Evolutionary conservation across 805 yeast genomes (phyloP), one percentile per base, ranked within the genome.

Genomic region (Limtongia smithiae): DNA sequence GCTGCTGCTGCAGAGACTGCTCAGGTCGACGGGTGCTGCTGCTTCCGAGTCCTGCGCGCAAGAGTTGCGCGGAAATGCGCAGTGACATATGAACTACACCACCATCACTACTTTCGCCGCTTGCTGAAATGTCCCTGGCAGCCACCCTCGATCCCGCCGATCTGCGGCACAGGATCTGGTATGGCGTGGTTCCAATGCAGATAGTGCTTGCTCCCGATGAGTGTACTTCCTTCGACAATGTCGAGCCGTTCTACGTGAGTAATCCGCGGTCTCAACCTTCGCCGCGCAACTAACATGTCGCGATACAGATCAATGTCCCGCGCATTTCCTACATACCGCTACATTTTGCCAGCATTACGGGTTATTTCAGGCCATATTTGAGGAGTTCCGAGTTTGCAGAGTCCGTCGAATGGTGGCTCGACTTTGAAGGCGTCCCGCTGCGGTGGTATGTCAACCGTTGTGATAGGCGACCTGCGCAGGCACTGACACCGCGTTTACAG

Each of bases 371-470:
- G 38, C 59, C 60, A 3, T 48, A 48, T 32, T 42, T 69, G 24
- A 56, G 54, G 25, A 64, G 66, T 22, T 62, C 61, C 3, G 51
- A 48, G 4, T 36, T 55, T 1, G 51, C 60, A 0, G 20, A 44
- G 6, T 49, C 57, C 17, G 37, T 52, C 3, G 63, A 64, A 1
- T 71, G 81, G 68, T 88, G 95, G 95, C 71, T 87, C 31, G 87
- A 80, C 54, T 76, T 71, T 61, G 82, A 81, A 28, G 74, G 68
- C 3, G 79, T 73, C 1, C 88, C 93, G 0, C 54, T 89, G 27
- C 73, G 76, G 42, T 88, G 96, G 95, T 62, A 40, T 21, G 65
- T 32, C 22, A 22, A 5, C 4, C 30, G 44, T n/a, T n/a, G 38
- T 42, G 37, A 18, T 33, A 32, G 45, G 33, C 35, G 2, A 27